Conservation (phyloP, 257 asterid species). For the Solanum etuberosum region DNA sequence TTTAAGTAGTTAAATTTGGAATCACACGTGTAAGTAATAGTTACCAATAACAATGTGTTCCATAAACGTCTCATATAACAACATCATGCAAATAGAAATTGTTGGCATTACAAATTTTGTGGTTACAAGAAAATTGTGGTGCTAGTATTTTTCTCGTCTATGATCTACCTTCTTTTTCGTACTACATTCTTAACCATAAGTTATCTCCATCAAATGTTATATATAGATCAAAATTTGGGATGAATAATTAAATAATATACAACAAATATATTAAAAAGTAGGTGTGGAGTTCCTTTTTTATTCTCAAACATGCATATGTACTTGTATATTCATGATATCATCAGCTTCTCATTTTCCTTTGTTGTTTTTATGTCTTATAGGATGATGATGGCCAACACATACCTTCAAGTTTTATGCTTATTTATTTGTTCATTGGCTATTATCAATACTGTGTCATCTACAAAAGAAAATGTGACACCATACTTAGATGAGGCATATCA, state of each 20-base stretch:
- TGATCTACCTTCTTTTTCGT: neutral
- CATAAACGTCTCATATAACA: neutral
- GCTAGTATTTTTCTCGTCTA: neutral
- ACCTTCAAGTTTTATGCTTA: neutral
- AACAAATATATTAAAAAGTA: neutral
- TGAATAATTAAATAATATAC: neutral
- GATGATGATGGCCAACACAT: neutral
- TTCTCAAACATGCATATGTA: neutral
- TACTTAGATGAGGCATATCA: neutral
- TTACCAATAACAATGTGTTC: neutral
- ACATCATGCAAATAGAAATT: neutral
- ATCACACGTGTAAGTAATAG: neutral
- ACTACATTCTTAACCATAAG: neutral
- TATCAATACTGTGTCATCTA: neutral
- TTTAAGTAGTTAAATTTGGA: neutral
- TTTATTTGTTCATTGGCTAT: neutral
- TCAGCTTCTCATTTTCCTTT: neutral
- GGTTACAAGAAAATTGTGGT: neutral
- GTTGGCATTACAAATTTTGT: neutral
- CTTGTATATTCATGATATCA: neutral
- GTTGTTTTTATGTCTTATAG: neutral
- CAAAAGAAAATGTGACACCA: neutral
- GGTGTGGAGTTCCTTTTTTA: neutral
- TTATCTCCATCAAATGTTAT: neutral
- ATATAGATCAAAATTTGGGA: neutral